Evolutionary conservation across 345 rosid genomes (phyloP).

Genomic region (Hibiscus syriacus): DNA sequence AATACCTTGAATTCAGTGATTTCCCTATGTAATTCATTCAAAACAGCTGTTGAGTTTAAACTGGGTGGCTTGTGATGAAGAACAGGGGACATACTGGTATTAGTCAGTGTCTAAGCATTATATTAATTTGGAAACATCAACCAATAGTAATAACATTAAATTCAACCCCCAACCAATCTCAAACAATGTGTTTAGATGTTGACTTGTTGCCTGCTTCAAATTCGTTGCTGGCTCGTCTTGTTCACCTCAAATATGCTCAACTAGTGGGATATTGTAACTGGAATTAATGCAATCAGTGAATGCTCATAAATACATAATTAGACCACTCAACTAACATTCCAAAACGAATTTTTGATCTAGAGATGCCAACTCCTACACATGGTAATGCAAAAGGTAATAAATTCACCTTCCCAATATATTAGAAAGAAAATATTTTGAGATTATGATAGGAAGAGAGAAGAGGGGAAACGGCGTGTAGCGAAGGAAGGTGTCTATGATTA

Average conservation of each 20-base stretch:
- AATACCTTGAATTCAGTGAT: neutral
- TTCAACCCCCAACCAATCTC: slow-evolving; percentile 5
- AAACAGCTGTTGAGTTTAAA: neutral
- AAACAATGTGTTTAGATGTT: neutral
- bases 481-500: neutral
- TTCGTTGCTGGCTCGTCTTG: too few species aligned
- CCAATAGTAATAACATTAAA: neutral
- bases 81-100: too few species aligned
- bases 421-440: neutral
- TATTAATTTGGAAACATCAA: neutral
- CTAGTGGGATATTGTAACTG: neutral
- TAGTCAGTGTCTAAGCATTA: neutral
- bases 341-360: too few species aligned
- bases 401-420: too few species aligned
- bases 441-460: neutral
- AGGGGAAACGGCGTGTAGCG: neutral
- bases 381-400: too few species aligned
- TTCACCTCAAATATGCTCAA: too few species aligned
- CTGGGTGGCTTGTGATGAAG: neutral
- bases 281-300: neutral
- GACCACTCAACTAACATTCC: neutral
- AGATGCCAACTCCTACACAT: too few species aligned
- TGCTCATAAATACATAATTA: neutral
- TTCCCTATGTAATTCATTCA: neutral
- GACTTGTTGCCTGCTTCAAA: neutral